Evolutionary conservation across 2,329 filamentous ascomycete genomes (phyloP).

Genomic region (Paradendryphiella salina): DNA sequence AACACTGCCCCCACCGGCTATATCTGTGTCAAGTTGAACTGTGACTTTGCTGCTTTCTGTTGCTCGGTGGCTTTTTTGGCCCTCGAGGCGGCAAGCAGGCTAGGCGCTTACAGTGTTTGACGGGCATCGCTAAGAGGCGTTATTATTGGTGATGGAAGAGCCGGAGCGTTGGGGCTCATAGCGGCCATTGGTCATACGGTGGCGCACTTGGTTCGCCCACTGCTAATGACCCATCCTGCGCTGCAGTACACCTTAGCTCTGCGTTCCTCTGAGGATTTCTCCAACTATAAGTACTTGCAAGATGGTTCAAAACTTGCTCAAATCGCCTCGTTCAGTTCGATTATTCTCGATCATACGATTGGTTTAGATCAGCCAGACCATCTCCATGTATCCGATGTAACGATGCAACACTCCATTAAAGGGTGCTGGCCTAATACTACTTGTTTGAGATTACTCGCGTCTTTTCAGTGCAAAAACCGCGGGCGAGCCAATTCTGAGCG

Average conservation of each 20-base stretch:
- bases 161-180: background rate
- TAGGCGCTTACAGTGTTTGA: background rate
- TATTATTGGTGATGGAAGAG: background rate
- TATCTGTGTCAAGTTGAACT: background rate
- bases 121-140: background rate
- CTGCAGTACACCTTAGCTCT: background rate
- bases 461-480: no score
- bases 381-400: background rate
- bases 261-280: background rate
- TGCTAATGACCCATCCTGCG: background rate
- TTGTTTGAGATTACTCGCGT: no score
- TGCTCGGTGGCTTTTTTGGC: background rate
- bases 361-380: background rate
- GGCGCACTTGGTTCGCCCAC: background rate
- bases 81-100: background rate
- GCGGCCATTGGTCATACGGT: background rate
- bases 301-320: constrained; percentile 1
- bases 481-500: no score
- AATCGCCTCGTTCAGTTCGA: background rate
- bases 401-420: background rate
- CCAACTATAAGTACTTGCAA: background rate
- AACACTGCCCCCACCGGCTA: background rate
- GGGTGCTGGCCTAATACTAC: no score
- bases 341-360: background rate
- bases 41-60: background rate